A percentile compares a stretch with the other conserved stretches of the same genome.
phyloP scores from a whole-genome alignment of 2,329 filamentous ascomycete species.

The Venturia aucupariae region DNA sequence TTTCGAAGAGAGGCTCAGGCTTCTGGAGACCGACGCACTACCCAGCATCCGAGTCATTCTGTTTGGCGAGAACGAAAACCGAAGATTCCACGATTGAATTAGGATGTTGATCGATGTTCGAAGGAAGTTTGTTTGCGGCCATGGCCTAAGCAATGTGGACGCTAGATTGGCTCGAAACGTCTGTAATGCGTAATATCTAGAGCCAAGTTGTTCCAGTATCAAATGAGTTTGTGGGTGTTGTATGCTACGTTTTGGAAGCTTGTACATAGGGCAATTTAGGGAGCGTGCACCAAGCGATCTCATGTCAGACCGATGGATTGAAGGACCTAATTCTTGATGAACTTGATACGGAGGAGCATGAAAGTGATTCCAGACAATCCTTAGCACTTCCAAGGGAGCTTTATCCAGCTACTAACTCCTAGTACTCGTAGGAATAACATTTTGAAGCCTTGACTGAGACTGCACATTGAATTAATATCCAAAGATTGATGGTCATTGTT shows the following conservation, averaged over 20 bases:
- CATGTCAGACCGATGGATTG: no score
- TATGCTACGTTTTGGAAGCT: neutral
- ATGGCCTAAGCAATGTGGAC: neutral
- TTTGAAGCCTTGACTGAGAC: no score
- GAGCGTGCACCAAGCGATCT: neutral
- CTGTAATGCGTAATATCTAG: neutral
- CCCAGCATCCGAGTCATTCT: conserved; percentile 76
- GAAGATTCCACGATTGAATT: conserved; percentile 84
- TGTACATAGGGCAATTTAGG: conserved; percentile 1
- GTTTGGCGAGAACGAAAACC: conserved; percentile 91
- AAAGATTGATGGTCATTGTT: neutral
- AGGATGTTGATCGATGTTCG: neutral
- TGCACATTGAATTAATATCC: no score
- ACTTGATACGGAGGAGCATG: no score
- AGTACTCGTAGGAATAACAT: no score
- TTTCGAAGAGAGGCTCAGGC: conserved; percentile 77
- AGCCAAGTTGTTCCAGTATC: neutral
- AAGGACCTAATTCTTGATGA: no score
- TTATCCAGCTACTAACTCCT: no score
- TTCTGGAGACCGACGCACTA: conserved; percentile 77
- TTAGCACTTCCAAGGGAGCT: no score
- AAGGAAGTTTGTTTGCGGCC: neutral
- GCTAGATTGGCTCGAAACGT: neutral
- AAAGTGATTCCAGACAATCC: no score
- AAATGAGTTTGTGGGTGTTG: neutral